Conservation (phyloP, 31 red algal species). For the Odonthalia washingtoniensis region DNA sequence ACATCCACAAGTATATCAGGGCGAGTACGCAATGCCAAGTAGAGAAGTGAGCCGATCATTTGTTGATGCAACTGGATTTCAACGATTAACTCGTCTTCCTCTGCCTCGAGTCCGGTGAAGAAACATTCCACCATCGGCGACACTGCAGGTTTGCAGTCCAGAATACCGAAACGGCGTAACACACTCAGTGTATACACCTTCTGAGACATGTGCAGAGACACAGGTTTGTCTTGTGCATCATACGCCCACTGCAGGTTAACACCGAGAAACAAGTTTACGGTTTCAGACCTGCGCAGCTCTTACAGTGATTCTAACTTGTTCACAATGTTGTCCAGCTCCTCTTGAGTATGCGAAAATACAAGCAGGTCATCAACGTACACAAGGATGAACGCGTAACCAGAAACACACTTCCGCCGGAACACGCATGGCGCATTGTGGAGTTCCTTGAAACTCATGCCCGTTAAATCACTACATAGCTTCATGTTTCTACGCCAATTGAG, state of each 20-base stretch:
- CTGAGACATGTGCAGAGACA: not conserved
- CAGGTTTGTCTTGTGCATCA: not conserved
- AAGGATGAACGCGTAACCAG: not conserved
- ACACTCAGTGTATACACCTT: not conserved
- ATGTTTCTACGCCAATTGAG: not conserved
- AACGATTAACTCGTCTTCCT: not conserved
- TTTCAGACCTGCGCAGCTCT: not conserved
- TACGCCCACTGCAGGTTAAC: not conserved
- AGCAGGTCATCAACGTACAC: constrained; percentile 1
- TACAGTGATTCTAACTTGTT: not conserved
- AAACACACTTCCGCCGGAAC: not conserved
- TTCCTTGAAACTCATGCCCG: not conserved
- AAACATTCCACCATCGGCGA: constrained; percentile 8
- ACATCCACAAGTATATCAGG: constrained; percentile 28
- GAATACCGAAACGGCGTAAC: constrained; percentile 21
- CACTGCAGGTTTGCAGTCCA: constrained; percentile 8
- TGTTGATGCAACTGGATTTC: not conserved
- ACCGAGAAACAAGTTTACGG: not conserved
- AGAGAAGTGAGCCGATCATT: constrained; percentile 34
- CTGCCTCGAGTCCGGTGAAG: not conserved
- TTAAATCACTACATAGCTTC: not conserved
- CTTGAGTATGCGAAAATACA: not conserved
- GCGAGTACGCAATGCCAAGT: constrained; percentile 19
- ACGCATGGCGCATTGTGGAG: constrained; percentile 10
- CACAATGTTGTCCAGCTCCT: not conserved